Evolutionary conservation across 1,139 yeast species (phyloP), one percentile per base, ranked within the genome.

Genomic region (Geotrichum carabidarum): DNA sequence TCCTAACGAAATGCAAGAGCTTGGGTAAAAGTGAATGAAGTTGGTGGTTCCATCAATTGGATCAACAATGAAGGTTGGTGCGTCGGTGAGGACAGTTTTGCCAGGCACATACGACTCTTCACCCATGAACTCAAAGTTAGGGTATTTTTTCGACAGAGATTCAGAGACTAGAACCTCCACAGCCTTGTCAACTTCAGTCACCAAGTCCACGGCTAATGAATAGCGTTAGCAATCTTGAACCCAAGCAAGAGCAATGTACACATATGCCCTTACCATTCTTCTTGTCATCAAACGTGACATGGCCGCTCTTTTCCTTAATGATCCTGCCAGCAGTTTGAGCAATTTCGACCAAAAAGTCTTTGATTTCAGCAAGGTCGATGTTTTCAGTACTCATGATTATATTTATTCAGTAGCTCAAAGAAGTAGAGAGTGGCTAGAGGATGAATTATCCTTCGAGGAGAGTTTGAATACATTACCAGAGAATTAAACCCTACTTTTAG

Each of bases 41-140:
- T 81, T 78, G 12, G 84, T 80, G 1, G 85, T 81, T 8, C 85
- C 84, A 61, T 80, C 84, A 62, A 80, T 78, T 44, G 83, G 83
- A 62, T 81, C 85, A 22, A 81, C 82, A 50, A 81, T 76, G 62
- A 81, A 81, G 0, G 84, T 81, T 15, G 84, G 84, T 1, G 70
- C 78, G 56, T 77, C 77, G 0, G 78, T 72, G 31, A 81, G 68
- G 37, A 65, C 63, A 1, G 81, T 72, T 15, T 68, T 59, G 4
- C 81, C 82, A 3, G 75, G 75, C 4, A 74, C 70, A 60, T 72
- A 80, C 14, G 80, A 73, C 63, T 81, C 86, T 62, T 81, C 85
- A 31, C 85, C 86, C 61, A 81, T 72, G 65, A 81, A 81, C 59
- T 72, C 70, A 62, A 67, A 80, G 27, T 66, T 64, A 5, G 84